phyloP scores from a whole-genome alignment of 495 filamentous ascomycete species.

The Aspergillus sclerotiicarbonarius region DNA sequence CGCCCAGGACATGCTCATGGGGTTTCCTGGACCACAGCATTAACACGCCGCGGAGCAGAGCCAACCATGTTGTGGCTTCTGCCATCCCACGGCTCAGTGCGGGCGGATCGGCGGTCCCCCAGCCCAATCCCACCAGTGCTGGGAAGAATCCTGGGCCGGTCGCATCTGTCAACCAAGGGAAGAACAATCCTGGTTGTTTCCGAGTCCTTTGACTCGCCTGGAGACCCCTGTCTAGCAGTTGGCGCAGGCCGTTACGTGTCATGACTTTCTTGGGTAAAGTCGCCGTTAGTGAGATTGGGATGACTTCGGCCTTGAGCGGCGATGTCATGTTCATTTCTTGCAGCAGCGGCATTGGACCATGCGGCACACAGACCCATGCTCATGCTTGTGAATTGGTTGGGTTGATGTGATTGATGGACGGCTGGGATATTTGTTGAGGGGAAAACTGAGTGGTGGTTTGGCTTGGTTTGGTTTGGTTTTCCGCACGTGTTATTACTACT shows the following conservation, averaged over 20 bases:
- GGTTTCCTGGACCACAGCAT: neutral
- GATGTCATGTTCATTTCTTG: neutral
- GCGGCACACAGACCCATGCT: neutral
- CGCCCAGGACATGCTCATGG: neutral
- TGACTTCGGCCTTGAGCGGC: neutral
- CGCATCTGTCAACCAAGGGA: neutral
- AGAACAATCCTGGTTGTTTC: neutral
- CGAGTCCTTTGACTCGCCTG: neutral
- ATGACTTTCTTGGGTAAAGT: slow-evolving; percentile 29
- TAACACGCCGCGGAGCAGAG: neutral
- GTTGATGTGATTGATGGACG: too few species aligned
- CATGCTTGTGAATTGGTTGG: neutral
- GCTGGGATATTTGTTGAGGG: too few species aligned
- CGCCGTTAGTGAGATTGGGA: slow-evolving; percentile 9
- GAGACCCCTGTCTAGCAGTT: neutral
- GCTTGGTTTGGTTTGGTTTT: too few species aligned
- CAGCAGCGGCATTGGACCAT: neutral
- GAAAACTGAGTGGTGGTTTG: too few species aligned
- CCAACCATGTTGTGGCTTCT: neutral
- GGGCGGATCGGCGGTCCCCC: neutral
- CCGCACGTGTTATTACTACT: neutral
- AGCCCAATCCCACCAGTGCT: neutral
- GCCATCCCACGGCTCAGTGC: neutral
- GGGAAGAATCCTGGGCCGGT: neutral
- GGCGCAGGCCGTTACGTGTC: slow-evolving; percentile 39